Evolutionary conservation across 306 rosid species (phyloP).

Genomic region (Betula pendula): DNA sequence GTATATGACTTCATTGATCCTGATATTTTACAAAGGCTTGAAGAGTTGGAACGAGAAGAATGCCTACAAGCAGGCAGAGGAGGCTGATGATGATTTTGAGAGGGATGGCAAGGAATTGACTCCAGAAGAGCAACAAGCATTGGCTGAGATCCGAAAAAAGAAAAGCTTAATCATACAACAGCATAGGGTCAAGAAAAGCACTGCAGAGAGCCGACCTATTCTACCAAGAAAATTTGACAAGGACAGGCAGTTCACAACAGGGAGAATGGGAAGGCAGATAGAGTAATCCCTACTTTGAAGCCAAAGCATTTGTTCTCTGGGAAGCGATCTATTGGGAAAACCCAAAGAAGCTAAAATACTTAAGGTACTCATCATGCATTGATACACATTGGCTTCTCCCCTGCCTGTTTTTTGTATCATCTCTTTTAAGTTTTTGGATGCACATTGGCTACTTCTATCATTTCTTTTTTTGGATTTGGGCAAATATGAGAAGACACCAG

Average conservation of each 20-base stretch:
- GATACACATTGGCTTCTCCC: too few relatives aligned
- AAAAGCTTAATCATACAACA: slow-evolving; percentile 63
- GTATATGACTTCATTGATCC: slow-evolving; percentile 83
- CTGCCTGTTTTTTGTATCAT: neutral
- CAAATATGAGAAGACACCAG: too few relatives aligned
- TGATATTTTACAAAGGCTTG: slow-evolving; percentile 70
- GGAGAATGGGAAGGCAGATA: slow-evolving; percentile 91
- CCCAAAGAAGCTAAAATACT: slow-evolving; percentile 58
- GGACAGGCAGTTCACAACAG: slow-evolving; percentile 55
- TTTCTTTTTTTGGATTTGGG: too few relatives aligned
- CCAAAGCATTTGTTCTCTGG: slow-evolving; percentile 88
- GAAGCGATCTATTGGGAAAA: slow-evolving; percentile 73
- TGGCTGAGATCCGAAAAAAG: slow-evolving; percentile 67
- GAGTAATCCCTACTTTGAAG: slow-evolving; percentile 73
- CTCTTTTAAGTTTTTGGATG: too few relatives aligned
- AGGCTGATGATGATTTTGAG: slow-evolving; percentile 61
- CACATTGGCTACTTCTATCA: too few relatives aligned
- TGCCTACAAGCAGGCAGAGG: slow-evolving; percentile 57
- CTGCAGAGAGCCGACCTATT: slow-evolving; percentile 76
- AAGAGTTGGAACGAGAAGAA: slow-evolving; percentile 82
- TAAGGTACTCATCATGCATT: slow-evolving; percentile 27
- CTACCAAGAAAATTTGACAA: slow-evolving; percentile 82
- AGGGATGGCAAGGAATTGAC: slow-evolving; percentile 61
- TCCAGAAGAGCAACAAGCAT: slow-evolving; percentile 62
- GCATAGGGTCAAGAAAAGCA: slow-evolving; percentile 86